Evolutionary conservation across 305 asterid species (phyloP).

Genomic region (Fraxinus xanthoxyloides): DNA sequence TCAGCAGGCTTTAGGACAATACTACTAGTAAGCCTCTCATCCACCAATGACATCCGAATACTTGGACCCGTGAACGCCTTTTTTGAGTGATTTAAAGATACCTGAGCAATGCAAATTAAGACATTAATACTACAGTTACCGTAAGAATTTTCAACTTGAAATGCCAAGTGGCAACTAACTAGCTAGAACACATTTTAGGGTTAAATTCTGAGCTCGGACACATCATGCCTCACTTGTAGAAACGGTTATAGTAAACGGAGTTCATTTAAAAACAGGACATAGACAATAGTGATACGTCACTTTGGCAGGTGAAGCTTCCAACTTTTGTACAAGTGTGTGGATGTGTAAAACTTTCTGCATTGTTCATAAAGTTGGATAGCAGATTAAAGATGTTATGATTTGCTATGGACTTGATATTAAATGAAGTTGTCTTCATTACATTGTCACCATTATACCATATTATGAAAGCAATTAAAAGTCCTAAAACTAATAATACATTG

Average conservation of each 20-base stretch:
- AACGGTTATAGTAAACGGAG: neutral
- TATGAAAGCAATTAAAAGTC: neutral
- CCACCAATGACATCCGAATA: slow-evolving; percentile 59
- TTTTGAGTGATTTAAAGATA: slow-evolving; percentile 32
- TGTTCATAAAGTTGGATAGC: neutral
- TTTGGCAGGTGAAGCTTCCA: neutral
- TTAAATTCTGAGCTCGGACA: neutral
- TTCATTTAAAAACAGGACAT: neutral
- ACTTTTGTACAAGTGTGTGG: neutral
- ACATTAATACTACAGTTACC: neutral
- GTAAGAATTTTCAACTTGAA: neutral
- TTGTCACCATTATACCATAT: neutral
- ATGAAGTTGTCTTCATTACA: neutral
- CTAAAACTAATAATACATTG: neutral
- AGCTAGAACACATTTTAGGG: slow-evolving; percentile 3
- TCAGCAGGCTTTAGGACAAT: slow-evolving; percentile 70
- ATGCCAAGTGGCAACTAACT: slow-evolving; percentile 3
- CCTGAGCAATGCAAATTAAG: slow-evolving; percentile 34
- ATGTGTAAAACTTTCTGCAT: neutral
- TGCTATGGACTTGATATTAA: neutral
- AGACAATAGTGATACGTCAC: neutral
- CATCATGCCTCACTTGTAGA: slow-evolving; percentile 7
- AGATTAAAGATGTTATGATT: neutral
- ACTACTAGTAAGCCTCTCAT: slow-evolving; percentile 41
- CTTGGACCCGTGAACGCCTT: slow-evolving; percentile 32